Percentiles rank a stretch among this genome's conserved stretches.
Evolutionary conservation across 306 rosid species (phyloP).

Genomic region (Oxytropis ochrocephala): DNA sequence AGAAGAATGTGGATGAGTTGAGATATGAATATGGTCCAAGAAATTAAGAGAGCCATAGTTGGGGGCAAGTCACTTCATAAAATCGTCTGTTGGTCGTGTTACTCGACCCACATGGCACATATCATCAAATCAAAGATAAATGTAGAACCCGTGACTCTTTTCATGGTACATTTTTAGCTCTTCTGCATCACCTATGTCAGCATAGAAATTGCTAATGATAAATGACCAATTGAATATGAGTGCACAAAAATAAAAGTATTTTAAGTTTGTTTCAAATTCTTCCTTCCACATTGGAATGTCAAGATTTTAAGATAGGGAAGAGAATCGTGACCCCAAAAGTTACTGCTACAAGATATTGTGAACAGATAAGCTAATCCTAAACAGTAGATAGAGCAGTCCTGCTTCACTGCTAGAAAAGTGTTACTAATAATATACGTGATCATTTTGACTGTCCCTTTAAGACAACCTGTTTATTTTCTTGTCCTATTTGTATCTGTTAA

Average conservation of each 20-base stretch:
- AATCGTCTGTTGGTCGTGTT: background rate
- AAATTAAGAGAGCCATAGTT: slow-evolving; percentile 1
- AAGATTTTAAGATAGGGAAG: slow-evolving; percentile 9
- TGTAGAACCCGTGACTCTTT: slow-evolving; percentile 45
- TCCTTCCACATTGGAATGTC: slow-evolving; percentile 24
- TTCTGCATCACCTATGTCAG: slow-evolving; percentile 33
- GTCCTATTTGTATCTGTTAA: background rate
- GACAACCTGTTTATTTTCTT: background rate
- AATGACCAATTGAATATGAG: background rate
- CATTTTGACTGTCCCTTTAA: background rate
- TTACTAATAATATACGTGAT: background rate
- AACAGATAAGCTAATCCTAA: slow-evolving; percentile 23
- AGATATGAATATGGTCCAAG: slow-evolving; percentile 26
- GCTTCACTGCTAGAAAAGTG: slow-evolving; percentile 18
- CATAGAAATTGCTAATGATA: background rate
- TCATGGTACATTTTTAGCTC: slow-evolving; percentile 40
- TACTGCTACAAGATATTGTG: background rate
- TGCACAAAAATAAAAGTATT: background rate
- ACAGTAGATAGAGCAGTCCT: slow-evolving; percentile 19
- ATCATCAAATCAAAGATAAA: slow-evolving; percentile 28
- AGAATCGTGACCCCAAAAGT: slow-evolving; percentile 21
- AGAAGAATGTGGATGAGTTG: slow-evolving; percentile 10
- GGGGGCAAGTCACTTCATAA: background rate
- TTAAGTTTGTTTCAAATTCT: background rate
- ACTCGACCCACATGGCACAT: slow-evolving; percentile 26